Conservation (phyloP, 208 protist genomes). For the Phytomonas serpens region DNA sequence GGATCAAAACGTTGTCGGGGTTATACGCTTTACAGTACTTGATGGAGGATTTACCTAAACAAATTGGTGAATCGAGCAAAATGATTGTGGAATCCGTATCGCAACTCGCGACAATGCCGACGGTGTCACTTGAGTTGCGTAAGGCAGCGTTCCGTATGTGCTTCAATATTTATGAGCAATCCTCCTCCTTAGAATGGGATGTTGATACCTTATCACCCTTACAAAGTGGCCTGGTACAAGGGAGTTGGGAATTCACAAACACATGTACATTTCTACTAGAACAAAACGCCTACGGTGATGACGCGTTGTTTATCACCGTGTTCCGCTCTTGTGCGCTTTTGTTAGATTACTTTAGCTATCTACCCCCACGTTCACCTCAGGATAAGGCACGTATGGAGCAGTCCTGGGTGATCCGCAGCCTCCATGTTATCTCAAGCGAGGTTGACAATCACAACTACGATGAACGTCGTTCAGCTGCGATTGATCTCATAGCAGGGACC, state of each 20-base stretch:
- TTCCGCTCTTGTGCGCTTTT: constrained; percentile 63
- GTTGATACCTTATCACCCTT: constrained; percentile 65
- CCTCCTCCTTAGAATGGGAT: constrained; percentile 79
- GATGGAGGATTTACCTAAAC: constrained; percentile 80
- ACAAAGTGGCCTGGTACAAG: constrained; percentile 58
- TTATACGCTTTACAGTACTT: constrained; percentile 83
- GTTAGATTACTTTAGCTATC: constrained; percentile 83
- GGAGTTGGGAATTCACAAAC: constrained; percentile 40
- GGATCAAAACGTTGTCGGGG: constrained; percentile 53
- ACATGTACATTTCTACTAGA: constrained; percentile 67
- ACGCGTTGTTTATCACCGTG: constrained; percentile 43
- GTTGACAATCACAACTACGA: constrained; percentile 21
- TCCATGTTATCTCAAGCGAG: constrained; percentile 34
- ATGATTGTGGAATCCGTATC: constrained; percentile 57
- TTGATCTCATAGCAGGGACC: constrained; percentile 50
- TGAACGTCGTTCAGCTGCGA: constrained; percentile 47
- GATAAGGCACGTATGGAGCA: constrained; percentile 26
- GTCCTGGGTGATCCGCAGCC: constrained; percentile 44
- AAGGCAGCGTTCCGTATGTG: constrained; percentile 86
- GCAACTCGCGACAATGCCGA: constrained; percentile 24
- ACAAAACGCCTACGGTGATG: constrained; percentile 37
- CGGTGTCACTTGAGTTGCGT: constrained; percentile 24
- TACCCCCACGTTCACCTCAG: constrained; percentile 23
- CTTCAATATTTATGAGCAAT: constrained; percentile 78
- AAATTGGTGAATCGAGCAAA: constrained; percentile 61